Evolutionary conservation across 2,329 filamentous ascomycete genomes (phyloP), one percentile per base, ranked within the genome.

Genomic region (Tolypocladium nubicola): DNA sequence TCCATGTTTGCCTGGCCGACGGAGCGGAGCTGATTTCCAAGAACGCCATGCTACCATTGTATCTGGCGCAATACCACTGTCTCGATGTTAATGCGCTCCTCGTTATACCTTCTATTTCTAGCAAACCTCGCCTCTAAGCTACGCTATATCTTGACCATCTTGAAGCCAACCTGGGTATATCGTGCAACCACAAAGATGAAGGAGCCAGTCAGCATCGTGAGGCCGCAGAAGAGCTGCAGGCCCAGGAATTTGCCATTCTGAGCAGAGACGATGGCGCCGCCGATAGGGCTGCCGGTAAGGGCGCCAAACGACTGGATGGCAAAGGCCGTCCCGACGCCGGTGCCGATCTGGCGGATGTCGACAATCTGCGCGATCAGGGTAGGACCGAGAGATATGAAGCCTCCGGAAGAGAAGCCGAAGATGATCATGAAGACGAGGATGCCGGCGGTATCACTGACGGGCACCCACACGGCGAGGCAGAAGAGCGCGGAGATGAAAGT

Each of bases 311-410:
- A 78, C 57, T 84, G 76, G 52, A 85, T 68, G 19, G 82, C 79
- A 66, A 87, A 88, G 33, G 83, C 76, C 0, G 80, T 78, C 0
- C 89, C 89, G 2, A 79, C 84, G 7, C 88, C 77, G 1, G 85
- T 79, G 16, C 88, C 89, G 39, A 91, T 85, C 67, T 89, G 79
- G 23, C 81, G 76, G 41, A 89, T 79, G 52, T 88, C 85, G 1
- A 82, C 85, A 60, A 90, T 87, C 64, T 90, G 86, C 1, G 85
- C 86, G 26, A 91, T 75, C 16, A 88, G 73, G 0, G 85, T 79
- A 0, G 87, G 84, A 0, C 76, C 75, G 21, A 90, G 72, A 0
- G 81, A 81, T 40, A 88, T 80, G 63, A 85, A 87, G 2, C 82
- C 81, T 14, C 87, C 88, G 0, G 82, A 85, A 16, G 79, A 79